These are phyloP conservation scores for Hypsizygus ulmarius DNA, from an alignment of 1,284 basidiomycete species.

Conservation along the genomic window DNA sequence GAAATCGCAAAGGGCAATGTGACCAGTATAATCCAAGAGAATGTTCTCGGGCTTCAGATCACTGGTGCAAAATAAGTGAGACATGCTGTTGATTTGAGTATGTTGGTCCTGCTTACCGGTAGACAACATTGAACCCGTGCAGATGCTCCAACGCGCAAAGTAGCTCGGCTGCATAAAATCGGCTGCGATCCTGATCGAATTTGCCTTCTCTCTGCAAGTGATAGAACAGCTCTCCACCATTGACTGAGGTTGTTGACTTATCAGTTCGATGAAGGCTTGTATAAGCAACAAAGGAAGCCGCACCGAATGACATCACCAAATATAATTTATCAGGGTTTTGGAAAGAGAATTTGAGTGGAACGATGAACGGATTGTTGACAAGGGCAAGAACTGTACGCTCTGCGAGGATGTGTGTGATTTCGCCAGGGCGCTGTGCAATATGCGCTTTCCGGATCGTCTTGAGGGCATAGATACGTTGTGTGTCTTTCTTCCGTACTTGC, in stretches of 20 bases:
- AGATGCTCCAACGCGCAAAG: constrained; percentile 94
- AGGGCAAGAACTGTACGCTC: constrained; percentile 96
- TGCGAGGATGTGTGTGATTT: constrained; percentile 98
- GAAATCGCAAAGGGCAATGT: constrained; percentile 98
- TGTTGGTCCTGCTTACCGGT: constrained; percentile 58
- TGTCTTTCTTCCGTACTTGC: constrained; percentile 99
- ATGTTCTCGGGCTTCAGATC: constrained; percentile 99
- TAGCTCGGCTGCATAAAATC: constrained; percentile 97
- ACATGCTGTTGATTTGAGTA: background rate
- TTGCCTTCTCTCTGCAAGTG: constrained; percentile 96
- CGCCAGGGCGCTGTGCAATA: constrained; percentile 92
- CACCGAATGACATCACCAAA: constrained; percentile 92
- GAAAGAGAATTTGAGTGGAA: constrained; percentile 98
- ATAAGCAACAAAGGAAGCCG: constrained; percentile 23
- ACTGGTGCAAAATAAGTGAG: constrained; percentile 35
- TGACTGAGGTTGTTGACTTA: constrained; percentile 52
- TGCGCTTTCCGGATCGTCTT: constrained; percentile 99
- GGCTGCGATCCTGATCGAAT: constrained; percentile 90
- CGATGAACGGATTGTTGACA: constrained; percentile 99
- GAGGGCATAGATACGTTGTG: constrained; percentile 95
- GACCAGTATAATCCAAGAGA: constrained; percentile 94
- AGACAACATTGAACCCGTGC: constrained; percentile 97
- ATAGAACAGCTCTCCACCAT: constrained; percentile 97
- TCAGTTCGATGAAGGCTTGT: constrained; percentile 1
- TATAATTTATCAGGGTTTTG: constrained; percentile 98